Evolutionary conservation across 202 grass and related monocot genomes (phyloP).

Genomic region (Setaria italica): DNA sequence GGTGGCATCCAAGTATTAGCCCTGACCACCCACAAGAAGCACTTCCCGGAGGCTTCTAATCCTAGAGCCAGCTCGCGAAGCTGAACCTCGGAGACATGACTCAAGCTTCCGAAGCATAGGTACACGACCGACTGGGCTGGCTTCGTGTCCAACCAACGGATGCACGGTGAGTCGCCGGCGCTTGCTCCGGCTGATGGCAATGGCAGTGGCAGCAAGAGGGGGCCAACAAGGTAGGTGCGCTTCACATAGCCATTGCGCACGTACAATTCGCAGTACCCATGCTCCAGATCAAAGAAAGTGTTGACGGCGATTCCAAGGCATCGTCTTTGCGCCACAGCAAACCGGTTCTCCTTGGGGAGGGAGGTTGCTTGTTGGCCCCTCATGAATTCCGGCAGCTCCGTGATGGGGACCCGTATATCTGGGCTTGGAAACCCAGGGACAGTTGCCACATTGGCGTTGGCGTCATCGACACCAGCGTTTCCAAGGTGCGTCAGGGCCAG

Average conservation of each 20-base stretch:
- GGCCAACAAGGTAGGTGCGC: conserved; percentile 30
- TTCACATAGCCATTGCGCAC: not conserved
- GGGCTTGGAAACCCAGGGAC: conserved; percentile 20
- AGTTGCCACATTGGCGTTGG: not conserved
- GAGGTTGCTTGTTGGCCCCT: not conserved
- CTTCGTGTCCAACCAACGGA: conserved; percentile 42
- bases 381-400: conserved; percentile 40
- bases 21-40: conserved; percentile 38
- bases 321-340: not conserved
- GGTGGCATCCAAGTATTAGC: not conserved
- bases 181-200: not conserved
- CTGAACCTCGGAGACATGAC: conserved; percentile 27
- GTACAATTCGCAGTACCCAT: not conserved
- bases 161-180: not conserved
- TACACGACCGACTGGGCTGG: conserved; percentile 33
- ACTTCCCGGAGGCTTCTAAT: conserved; percentile 32
- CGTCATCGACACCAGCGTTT: not conserved
- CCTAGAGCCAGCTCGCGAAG: conserved; percentile 48
- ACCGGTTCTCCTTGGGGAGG: not conserved
- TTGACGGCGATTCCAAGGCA: conserved; percentile 7
- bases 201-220: not conserved
- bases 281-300: not conserved
- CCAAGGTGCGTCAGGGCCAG: not conserved
- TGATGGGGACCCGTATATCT: conserved; percentile 4
- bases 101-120: conserved; percentile 43